These are phyloP conservation scores for Diaporthe helianthi DNA, from an alignment of 2,329 filamentous ascomycete genomes.

Conservation along the genomic window DNA sequence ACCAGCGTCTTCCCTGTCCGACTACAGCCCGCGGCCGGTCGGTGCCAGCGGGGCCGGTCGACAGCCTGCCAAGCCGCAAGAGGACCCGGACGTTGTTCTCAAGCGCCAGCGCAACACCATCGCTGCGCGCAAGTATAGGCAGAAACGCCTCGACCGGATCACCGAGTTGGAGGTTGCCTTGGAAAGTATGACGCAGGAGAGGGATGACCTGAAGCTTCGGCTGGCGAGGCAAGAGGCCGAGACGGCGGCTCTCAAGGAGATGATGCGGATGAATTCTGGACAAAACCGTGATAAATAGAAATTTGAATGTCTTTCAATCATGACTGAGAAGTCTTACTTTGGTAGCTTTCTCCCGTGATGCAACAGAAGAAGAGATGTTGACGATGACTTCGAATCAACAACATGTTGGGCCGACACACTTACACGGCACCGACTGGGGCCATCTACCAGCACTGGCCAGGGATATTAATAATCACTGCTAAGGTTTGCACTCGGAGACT, in stretches of 20 bases:
- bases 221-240: conserved; percentile 66
- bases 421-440: no score
- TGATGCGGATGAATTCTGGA: conserved; percentile 39
- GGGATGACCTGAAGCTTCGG: conserved; percentile 62
- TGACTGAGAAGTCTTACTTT: not conserved
- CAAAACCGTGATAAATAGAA: conserved; percentile 20
- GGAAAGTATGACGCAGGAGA: conserved; percentile 58
- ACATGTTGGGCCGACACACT: not conserved
- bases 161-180: conserved; percentile 61
- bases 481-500: no score
- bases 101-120: conserved; percentile 69
- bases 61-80: conserved; percentile 28
- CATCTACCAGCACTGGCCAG: not conserved
- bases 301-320: conserved; percentile 21
- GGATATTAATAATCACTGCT: no score
- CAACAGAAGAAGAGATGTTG: no score
- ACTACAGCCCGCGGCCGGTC: conserved; percentile 14
- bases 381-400: not conserved
- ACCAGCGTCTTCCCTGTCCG: conserved; percentile 27
- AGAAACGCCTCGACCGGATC: conserved; percentile 68
- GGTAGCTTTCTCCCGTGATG: not conserved
- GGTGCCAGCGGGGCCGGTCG: conserved; percentile 29
- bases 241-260: conserved; percentile 60
- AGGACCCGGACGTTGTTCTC: conserved; percentile 39
- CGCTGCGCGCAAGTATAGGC: conserved; percentile 68